Evolutionary conservation across 1,284 basidiomycete genomes (phyloP).

Genomic region (Sanguinoderma infundibulare): DNA sequence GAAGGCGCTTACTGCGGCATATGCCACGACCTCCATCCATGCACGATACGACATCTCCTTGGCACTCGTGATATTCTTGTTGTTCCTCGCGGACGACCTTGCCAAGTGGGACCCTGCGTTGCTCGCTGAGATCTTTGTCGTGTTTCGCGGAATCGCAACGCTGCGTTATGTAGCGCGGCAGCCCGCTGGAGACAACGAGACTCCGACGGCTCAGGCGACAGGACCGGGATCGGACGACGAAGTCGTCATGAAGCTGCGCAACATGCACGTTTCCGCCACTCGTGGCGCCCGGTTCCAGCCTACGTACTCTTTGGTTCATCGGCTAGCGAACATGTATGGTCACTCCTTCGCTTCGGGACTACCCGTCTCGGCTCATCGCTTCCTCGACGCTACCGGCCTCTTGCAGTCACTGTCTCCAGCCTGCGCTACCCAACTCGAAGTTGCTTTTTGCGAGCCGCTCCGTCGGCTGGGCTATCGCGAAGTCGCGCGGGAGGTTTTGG

Average conservation of each 20-base stretch:
- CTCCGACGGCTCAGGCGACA: slow-evolving; percentile 33
- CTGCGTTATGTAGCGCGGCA: slow-evolving; percentile 62
- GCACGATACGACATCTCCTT: slow-evolving; percentile 76
- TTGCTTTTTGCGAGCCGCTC: slow-evolving; percentile 72
- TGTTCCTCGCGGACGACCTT: slow-evolving; percentile 69
- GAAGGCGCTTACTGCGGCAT: slow-evolving; percentile 62
- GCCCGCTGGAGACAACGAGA: slow-evolving; percentile 52
- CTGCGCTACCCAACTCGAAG: slow-evolving; percentile 67
- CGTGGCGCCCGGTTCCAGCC: slow-evolving; percentile 49
- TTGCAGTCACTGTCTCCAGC: slow-evolving; percentile 68
- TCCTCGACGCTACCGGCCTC: slow-evolving; percentile 68
- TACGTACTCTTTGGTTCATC: slow-evolving; percentile 74
- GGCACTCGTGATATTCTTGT: slow-evolving; percentile 67
- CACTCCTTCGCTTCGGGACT: slow-evolving; percentile 41
- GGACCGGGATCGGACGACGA: slow-evolving; percentile 58
- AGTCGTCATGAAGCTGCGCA: slow-evolving; percentile 64
- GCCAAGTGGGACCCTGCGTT: slow-evolving; percentile 65
- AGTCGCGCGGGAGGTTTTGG: slow-evolving; percentile 66
- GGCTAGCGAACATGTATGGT: slow-evolving; percentile 60
- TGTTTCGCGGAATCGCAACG: slow-evolving; percentile 77
- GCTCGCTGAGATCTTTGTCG: slow-evolving; percentile 74
- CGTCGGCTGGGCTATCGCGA: slow-evolving; percentile 68
- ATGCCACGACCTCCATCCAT: slow-evolving; percentile 62
- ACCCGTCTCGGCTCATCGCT: slow-evolving; percentile 65
- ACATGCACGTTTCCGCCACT: slow-evolving; percentile 69